These are phyloP conservation scores for Catenaria anguillulae DNA, from an alignment of 371 early-diverging fungal genomes.

Conservation along the genomic window DNA sequence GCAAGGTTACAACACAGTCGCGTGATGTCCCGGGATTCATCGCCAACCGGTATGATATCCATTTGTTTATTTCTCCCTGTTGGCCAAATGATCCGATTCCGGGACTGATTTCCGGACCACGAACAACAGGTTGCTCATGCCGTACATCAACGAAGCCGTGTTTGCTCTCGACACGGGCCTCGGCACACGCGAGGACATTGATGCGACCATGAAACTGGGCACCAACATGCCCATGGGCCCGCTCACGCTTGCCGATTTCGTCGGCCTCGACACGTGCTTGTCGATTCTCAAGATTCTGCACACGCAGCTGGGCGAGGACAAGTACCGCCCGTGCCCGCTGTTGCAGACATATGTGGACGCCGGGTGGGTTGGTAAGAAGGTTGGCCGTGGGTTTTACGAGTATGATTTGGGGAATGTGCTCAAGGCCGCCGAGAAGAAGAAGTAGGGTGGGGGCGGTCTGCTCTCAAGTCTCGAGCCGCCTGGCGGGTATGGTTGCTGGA, in stretches of 20 bases:
- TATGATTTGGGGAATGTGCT: conserved; percentile 23
- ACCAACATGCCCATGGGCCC: conserved; percentile 97
- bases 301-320: conserved; percentile 85
- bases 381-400: conserved; percentile 77
- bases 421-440: conserved; percentile 5
- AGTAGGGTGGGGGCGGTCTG: no score
- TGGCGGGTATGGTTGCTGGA: no score
- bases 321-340: conserved; percentile 86
- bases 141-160: conserved; percentile 94
- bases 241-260: conserved; percentile 90
- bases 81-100: no score
- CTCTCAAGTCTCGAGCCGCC: no score
- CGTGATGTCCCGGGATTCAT: conserved; percentile 94
- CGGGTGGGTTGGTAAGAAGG: conserved; percentile 90
- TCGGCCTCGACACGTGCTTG: conserved; percentile 93
- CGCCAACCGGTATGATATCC: no score
- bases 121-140: conserved; percentile 93
- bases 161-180: conserved; percentile 81
- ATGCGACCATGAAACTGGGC: conserved; percentile 93
- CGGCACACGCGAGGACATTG: conserved; percentile 88
- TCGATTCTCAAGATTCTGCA: conserved; percentile 92
- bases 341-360: conserved; percentile 92
- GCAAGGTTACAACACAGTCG: conserved; percentile 75
- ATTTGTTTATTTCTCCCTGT: no score
- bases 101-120: no score